Evolutionary conservation across 495 filamentous ascomycete species (phyloP).

Genomic region (Hypoxylon trugodes): DNA sequence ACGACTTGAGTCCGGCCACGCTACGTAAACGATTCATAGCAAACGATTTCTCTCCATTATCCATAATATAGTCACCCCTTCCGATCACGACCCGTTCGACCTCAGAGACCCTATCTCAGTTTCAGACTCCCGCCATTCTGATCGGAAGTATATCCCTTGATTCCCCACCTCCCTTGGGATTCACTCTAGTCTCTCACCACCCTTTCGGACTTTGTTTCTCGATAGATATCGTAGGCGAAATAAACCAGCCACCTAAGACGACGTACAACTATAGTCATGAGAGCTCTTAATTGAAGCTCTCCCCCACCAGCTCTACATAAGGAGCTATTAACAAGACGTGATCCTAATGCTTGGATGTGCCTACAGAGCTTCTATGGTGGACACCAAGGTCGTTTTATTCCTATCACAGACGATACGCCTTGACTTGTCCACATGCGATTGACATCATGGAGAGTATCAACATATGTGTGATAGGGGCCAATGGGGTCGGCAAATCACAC

Average conservation of each 20-base stretch:
- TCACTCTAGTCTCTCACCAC: background rate
- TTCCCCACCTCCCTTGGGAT: background rate
- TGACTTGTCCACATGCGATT: conserved; percentile 8
- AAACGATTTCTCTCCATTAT: conserved; percentile 6
- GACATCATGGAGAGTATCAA: conserved; percentile 71
- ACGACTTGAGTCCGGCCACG: conserved; percentile 2
- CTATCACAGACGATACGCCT: conserved; percentile 11
- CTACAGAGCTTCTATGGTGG: background rate
- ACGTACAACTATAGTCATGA: conserved; percentile 25
- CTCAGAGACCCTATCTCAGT: background rate
- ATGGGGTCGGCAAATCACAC: conserved; percentile 86
- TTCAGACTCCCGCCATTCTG: background rate
- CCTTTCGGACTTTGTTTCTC: conserved; percentile 1
- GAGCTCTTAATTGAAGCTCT: conserved; percentile 15
- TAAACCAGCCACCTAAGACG: background rate
- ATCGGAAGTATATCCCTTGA: conserved; percentile 8
- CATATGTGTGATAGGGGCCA: conserved; percentile 83
- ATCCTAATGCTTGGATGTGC: conserved; percentile 15
- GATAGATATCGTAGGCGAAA: conserved; percentile 8
- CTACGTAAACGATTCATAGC: conserved; percentile 6
- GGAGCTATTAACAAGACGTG: conserved; percentile 15
- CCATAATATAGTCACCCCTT: background rate
- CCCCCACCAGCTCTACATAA: conserved; percentile 9
- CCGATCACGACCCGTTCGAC: conserved; percentile 2
- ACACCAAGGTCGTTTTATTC: background rate